Evolutionary conservation across 2,329 filamentous ascomycete species (phyloP), one percentile per base, ranked within the genome.

Genomic region (Neoscytalidium dimidiatum): DNA sequence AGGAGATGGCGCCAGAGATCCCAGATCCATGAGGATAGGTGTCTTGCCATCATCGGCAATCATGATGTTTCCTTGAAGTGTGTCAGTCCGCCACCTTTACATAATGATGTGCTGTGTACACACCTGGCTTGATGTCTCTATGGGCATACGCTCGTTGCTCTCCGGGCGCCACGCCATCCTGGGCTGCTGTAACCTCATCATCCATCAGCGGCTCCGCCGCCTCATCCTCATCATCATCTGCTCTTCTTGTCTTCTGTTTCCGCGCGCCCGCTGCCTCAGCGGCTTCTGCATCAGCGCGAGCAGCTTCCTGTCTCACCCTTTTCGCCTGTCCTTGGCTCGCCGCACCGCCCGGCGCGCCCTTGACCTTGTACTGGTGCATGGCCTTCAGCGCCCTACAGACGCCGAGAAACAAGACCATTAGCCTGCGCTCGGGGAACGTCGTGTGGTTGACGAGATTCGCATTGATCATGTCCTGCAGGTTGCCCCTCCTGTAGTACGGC

Each of bases 381-480:
- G 90, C 88, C 74, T 90, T 90, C 66, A 99, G 81, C 48, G 92
- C 95, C 72, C 88, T 88, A 77, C 94, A 97, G 2, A 99, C 93
- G 17, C 95, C 95, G 46, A 97, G 81, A 77, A 99, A 97, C 66
- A 99, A 79, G 66, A 89, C 83, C 93, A 98, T 94, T 67, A 99
- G 83, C 71, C 90, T 85, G 75, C 89, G 86, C 81, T 98, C 94
- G 0, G 94, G 93, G 73, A 99, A 98, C 60, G 85, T 86, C 41
- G 91, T 92, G 76, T 96, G 92, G 78, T 98, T 98, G 78, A 99
- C 94, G 63, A 98, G 83, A 79, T 99, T 99, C 68, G 95, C 94
- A 78, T 99, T 99, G 83, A 99, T 98, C 75, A 96, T 90, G 80
- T 99, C 95, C 81, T 99, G 95, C 41, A 99, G 85, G 78, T 99